Evolutionary conservation across 768 basidiomycete genomes (phyloP).

Genomic region (Hericium rajendrae): DNA sequence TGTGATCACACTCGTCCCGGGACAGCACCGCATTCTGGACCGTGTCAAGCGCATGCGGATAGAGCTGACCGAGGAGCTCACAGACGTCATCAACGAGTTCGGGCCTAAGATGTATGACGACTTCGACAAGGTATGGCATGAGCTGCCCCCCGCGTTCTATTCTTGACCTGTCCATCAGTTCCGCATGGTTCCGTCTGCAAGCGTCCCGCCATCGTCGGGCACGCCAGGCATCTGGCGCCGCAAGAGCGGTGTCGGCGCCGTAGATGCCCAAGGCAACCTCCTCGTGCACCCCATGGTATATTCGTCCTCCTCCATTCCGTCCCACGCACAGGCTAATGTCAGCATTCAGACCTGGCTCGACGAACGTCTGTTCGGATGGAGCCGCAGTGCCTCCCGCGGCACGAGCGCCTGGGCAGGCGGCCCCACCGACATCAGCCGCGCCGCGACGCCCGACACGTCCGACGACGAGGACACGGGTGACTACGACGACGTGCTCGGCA

Average conservation of each 20-base stretch:
- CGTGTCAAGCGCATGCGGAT: slow-evolving; percentile 64
- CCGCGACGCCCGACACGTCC: slow-evolving; percentile 55
- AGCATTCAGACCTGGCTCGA: slow-evolving; percentile 65
- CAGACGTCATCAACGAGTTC: slow-evolving; percentile 74
- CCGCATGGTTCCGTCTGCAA: slow-evolving; percentile 76
- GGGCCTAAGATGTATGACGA: slow-evolving; percentile 82
- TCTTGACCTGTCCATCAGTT: slow-evolving; percentile 30
- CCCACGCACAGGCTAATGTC: neutral
- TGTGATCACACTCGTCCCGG: slow-evolving; percentile 77
- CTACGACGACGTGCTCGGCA: slow-evolving; percentile 61
- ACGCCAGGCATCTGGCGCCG: slow-evolving; percentile 70
- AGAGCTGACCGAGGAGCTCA: slow-evolving; percentile 72
- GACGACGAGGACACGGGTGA: slow-evolving; percentile 83
- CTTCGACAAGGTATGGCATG: slow-evolving; percentile 58
- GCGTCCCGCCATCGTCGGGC: slow-evolving; percentile 68
- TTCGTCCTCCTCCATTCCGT: slow-evolving; percentile 21
- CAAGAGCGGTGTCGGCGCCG: slow-evolving; percentile 65
- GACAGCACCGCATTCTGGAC: slow-evolving; percentile 73
- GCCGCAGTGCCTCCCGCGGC: slow-evolving; percentile 57
- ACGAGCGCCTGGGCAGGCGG: slow-evolving; percentile 77
- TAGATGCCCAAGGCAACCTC: slow-evolving; percentile 71
- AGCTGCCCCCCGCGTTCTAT: neutral
- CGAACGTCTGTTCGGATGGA: slow-evolving; percentile 89
- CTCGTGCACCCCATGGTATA: slow-evolving; percentile 79
- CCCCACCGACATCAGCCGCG: slow-evolving; percentile 50